Base-by-base conservation (phyloP, 2,329 filamentous ascomycete species). In the Beauveria caledonica region DNA sequence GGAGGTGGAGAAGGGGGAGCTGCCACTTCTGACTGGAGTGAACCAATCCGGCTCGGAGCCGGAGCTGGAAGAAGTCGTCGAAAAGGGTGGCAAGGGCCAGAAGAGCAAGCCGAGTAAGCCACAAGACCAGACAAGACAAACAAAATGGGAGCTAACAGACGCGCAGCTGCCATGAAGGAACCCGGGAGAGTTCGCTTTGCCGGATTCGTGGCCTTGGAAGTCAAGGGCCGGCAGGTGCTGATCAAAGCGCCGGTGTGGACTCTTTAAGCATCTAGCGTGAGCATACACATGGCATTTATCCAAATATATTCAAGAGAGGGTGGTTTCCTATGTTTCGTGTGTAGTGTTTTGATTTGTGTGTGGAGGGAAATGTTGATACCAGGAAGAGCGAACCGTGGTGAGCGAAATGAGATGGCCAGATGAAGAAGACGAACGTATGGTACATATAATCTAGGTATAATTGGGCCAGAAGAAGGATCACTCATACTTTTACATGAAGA, bases 1-100 rank as follows among this genome's bases (percentile, higher is more conserved):
- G 92, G 95, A 96, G 68, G 76, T 91, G 4, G 94, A 97, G 71
- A 84, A 97, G 76, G 73, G 75, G 11, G 80, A 80, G 0, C 76
- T 92, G 40, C 88, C 88, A 1, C 74, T 84, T 0, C 73, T 92
- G 44, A 80, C 79, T n/a, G 70, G 69, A 17, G 73, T 75, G 7
- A 74, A 74, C 60, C 74, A 71, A 42, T 72, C 71, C 21, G 72
- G 70, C 3, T 69, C 68, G 27, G 78, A 78, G 3, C 39, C 49
- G 11, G 58, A 60, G 15, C 19, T 29, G 15, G 76, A 76, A 19
- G 77, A 77, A 21, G 70, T 71, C 5, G 76, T 76, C 39, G 75
- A 73, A 39, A 73, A 71, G 15, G 77, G 77, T 68, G 72, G 78
- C 61, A 79, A 78, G 68, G 74, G 73, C 54, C 69, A 70, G 62